phyloP scores from a whole-genome alignment of 2,329 filamentous ascomycete species.

The Sarocladium brachiariae region DNA sequence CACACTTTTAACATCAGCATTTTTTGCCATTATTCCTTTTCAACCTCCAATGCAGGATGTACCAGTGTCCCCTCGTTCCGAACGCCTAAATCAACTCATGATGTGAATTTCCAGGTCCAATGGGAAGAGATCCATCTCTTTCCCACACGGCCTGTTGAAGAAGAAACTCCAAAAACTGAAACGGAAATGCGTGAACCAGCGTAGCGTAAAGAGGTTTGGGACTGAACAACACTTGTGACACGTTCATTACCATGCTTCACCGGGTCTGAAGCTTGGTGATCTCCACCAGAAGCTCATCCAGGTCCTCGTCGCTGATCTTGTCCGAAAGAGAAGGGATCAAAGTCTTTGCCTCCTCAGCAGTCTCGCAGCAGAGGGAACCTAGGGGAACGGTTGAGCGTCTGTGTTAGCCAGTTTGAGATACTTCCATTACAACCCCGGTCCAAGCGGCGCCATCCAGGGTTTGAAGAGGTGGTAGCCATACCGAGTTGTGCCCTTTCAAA shows the following conservation, averaged over 20 bases:
- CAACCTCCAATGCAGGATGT: neutral
- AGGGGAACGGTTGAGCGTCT: conserved; percentile 11
- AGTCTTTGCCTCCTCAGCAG: conserved; percentile 91
- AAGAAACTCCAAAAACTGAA: neutral
- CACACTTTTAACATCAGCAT: no score
- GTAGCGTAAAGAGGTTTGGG: neutral
- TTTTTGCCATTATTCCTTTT: neutral
- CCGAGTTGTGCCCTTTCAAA: conserved; percentile 93
- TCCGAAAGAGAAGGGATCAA: conserved; percentile 82
- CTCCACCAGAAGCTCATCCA: conserved; percentile 84
- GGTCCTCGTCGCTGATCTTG: conserved; percentile 84
- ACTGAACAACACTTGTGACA: neutral
- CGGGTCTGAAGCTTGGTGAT: conserved; percentile 66
- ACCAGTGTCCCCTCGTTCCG: neutral
- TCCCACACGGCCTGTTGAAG: no score
- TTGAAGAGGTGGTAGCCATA: conserved; percentile 28
- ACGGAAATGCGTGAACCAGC: neutral
- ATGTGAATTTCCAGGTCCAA: no score
- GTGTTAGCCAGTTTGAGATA: neutral
- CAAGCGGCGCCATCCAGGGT: neutral
- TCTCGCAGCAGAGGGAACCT: conserved; percentile 90
- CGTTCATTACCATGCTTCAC: conserved; percentile 19
- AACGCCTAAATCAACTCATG: neutral
- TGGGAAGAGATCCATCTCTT: no score
- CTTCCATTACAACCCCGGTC: conserved; percentile 10